phyloP scores from a whole-genome alignment of 345 rosid genomes.

The Brassica incana region DNA sequence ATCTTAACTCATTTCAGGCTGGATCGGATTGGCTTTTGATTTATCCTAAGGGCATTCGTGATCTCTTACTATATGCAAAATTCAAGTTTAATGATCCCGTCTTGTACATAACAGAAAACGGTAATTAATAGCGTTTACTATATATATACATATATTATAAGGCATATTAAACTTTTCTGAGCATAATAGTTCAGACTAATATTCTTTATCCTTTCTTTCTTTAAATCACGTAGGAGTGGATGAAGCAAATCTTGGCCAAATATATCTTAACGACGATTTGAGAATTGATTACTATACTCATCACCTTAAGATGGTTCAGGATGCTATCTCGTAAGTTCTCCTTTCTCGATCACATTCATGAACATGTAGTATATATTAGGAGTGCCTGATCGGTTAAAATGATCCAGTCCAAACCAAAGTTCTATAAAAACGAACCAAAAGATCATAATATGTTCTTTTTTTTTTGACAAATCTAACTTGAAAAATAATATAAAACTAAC shows the following conservation, averaged over 20 bases:
- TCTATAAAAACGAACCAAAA: not conserved
- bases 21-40: slow-evolving; percentile 44
- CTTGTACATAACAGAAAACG: slow-evolving; percentile 58
- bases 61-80: slow-evolving; percentile 44
- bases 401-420: not conserved
- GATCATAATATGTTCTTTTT: not conserved
- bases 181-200: not conserved
- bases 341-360: not conserved
- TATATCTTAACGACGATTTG: slow-evolving; percentile 29
- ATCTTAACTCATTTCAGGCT: slow-evolving; percentile 18
- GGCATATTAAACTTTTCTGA: not conserved
- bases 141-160: too few relatives aligned
- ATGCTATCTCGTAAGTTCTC: slow-evolving; percentile 39
- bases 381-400: not conserved
- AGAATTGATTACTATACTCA: slow-evolving; percentile 38
- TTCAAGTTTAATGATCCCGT: slow-evolving; percentile 45
- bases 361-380: not conserved
- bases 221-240: slow-evolving; percentile 34
- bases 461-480: not conserved
- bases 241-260: slow-evolving; percentile 20
- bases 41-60: slow-evolving; percentile 53
- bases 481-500: not conserved
- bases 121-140: slow-evolving; percentile 26
- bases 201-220: not conserved
- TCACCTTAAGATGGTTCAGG: slow-evolving; percentile 40